phyloP scores from a whole-genome alignment of 257 asterid genomes.

The Apocynum venetum region DNA sequence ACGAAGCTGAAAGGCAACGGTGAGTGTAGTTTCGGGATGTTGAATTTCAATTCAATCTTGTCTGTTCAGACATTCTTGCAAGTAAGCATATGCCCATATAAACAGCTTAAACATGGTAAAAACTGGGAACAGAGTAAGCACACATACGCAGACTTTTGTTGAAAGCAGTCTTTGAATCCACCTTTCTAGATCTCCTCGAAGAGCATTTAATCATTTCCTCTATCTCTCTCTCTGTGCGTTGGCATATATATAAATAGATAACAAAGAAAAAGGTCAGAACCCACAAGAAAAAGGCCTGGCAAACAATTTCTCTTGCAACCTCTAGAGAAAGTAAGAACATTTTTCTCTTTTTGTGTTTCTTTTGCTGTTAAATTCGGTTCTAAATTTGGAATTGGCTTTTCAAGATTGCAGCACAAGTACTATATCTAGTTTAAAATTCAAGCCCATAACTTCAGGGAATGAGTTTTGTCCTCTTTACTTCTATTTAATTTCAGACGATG shows the following conservation, averaged over 20 bases:
- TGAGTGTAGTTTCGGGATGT: no score
- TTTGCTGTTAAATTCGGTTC: background rate
- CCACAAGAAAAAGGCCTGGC: background rate
- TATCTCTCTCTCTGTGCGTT: background rate
- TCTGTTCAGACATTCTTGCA: background rate
- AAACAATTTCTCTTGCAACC: background rate
- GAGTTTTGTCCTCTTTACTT: background rate
- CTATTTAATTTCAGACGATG: background rate
- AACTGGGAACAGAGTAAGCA: no score
- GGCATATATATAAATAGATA: background rate
- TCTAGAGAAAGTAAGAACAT: background rate
- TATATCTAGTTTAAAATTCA: background rate
- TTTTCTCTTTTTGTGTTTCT: background rate
- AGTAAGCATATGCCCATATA: background rate
- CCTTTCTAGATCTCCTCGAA: background rate
- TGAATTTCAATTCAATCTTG: background rate
- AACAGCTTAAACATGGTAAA: no score
- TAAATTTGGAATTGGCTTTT: slow-evolving; percentile 8
- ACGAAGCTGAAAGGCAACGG: no score
- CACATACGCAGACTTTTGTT: background rate
- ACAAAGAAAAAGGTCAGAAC: background rate
- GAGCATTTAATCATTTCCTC: background rate
- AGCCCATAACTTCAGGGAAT: background rate
- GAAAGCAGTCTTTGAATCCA: background rate
- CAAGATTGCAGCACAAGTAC: background rate